Conservation (phyloP, 2,329 filamentous ascomycete species). For the Colletotrichum costaricense region DNA sequence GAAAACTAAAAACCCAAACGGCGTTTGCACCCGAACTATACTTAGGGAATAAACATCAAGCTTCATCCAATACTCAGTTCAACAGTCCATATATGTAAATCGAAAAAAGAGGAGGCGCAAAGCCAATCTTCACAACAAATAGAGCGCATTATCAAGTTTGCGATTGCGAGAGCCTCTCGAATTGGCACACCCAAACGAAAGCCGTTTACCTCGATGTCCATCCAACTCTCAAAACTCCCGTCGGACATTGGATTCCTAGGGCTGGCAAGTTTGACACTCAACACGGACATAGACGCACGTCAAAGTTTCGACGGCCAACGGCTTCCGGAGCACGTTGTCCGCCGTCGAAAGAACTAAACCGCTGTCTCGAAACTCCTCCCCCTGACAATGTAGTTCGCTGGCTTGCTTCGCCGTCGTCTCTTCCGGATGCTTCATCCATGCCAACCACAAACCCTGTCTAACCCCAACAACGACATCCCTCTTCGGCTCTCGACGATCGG, state of each 20-base stretch:
- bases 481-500: neutral
- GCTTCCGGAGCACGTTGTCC: neutral
- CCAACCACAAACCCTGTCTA: neutral
- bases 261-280: neutral
- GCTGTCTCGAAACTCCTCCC: neutral
- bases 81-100: neutral
- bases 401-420: constrained; percentile 12
- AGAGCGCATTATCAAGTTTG: neutral
- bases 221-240: neutral
- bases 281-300: neutral
- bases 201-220: neutral
- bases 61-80: neutral
- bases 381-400: neutral
- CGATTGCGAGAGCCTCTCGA: neutral
- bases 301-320: neutral
- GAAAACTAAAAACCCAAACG: neutral
- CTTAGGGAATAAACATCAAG: neutral
- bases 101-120: neutral
- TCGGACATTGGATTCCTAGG: neutral
- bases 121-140: neutral
- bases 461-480: constrained; percentile 24
- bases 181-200: neutral
- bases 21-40: neutral
- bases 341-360: neutral
- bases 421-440: constrained; percentile 14